Evolutionary conservation across 1,284 basidiomycete species (phyloP).

Genomic region (Xerocomus nothofagi): DNA sequence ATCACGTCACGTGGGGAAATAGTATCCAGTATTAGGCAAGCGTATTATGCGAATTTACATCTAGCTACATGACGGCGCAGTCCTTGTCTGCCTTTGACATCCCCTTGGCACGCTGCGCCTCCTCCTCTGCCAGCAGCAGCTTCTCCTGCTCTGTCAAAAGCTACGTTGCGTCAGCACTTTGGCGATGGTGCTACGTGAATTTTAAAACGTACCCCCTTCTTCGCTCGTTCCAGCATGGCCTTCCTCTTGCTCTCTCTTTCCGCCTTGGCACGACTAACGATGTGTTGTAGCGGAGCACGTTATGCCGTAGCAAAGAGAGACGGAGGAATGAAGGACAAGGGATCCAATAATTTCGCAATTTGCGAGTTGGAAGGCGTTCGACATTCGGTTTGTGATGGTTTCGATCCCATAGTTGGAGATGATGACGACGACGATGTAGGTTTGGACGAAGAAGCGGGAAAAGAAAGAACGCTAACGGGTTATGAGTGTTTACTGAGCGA

Average conservation of each 20-base stretch:
- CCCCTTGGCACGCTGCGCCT: conserved; percentile 39
- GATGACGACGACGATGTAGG: conserved; percentile 12
- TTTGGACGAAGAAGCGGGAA: conserved; percentile 20
- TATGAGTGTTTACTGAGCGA: conserved; percentile 62
- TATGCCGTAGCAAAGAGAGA: conserved; percentile 62
- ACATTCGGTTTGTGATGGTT: conserved; percentile 12
- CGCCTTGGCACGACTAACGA: conserved; percentile 61
- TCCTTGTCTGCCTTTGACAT: conserved; percentile 43
- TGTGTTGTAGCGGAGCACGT: conserved; percentile 30
- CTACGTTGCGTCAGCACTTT: conserved; percentile 26
- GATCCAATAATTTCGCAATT: conserved; percentile 36
- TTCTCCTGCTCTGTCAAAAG: conserved; percentile 63
- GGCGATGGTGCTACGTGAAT: not conserved
- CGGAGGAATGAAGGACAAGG: conserved; percentile 58
- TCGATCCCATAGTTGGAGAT: conserved; percentile 8
- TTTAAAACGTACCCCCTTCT: conserved; percentile 51
- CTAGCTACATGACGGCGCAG: conserved; percentile 60
- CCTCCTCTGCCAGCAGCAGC: conserved; percentile 51
- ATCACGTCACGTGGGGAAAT: conserved; percentile 17
- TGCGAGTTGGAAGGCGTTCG: conserved; percentile 28
- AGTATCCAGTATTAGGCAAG: not conserved
- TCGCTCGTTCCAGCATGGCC: conserved; percentile 66
- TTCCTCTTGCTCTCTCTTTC: conserved; percentile 65
- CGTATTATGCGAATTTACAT: not conserved
- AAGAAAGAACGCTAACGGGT: conserved; percentile 50